A percentile compares a stretch with the other conserved stretches of the same genome.
Evolutionary conservation across 495 filamentous ascomycete genomes (phyloP).

Genomic region (Aeminium ludgeri): DNA sequence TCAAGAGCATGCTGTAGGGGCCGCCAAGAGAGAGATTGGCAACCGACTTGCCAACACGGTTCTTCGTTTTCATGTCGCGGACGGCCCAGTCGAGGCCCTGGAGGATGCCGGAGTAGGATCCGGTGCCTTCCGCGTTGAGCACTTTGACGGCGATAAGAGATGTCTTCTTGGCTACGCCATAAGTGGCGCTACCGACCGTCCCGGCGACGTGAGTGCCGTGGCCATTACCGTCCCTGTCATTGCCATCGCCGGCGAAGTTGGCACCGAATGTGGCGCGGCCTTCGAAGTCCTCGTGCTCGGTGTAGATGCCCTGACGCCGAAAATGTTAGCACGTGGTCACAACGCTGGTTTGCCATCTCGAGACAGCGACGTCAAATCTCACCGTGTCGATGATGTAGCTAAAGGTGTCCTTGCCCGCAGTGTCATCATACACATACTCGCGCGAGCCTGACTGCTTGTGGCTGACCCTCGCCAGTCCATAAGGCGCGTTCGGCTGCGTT

Average conservation of each 20-base stretch:
- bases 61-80: constrained; percentile 17
- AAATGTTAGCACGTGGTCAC: background rate
- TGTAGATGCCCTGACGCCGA: constrained; percentile 25
- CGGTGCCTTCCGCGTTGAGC: constrained; percentile 22
- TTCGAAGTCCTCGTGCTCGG: constrained; percentile 28
- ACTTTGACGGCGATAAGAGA: constrained; percentile 29
- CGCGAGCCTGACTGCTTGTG: constrained; percentile 21
- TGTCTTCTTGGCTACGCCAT: constrained; percentile 27
- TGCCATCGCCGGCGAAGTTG: constrained; percentile 18
- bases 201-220: constrained; percentile 32
- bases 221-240: constrained; percentile 24
- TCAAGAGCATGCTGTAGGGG: constrained; percentile 20
- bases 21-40: constrained; percentile 20
- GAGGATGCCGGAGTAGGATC: constrained; percentile 20
- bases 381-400: constrained; percentile 34
- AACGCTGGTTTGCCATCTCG: too few relatives aligned
- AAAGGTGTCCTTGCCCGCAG: constrained; percentile 30
- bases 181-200: constrained; percentile 21
- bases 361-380: too few relatives aligned
- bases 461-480: constrained; percentile 28
- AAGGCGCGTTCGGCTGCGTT: constrained; percentile 23
- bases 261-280: constrained; percentile 29
- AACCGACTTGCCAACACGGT: constrained; percentile 9
- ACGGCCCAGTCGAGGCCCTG: constrained; percentile 26
- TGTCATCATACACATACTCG: constrained; percentile 25